Conservation (phyloP, 2,329 filamentous ascomycete species). For the Aspergillus transmontanensis region DNA sequence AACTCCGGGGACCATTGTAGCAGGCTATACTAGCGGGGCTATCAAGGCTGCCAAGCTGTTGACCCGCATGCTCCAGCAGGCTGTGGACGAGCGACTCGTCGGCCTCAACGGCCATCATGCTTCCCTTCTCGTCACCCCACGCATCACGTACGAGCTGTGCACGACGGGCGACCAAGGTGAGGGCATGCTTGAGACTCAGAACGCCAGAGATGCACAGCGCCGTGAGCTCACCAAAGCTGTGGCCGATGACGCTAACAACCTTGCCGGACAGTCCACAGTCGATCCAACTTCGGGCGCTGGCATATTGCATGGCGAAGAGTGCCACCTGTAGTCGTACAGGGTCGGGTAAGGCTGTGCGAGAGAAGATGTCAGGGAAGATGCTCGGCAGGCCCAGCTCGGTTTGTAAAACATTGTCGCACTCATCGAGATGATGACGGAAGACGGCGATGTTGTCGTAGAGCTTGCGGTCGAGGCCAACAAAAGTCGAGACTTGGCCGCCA, state of each 20-base stretch:
- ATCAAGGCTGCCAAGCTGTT: too few species aligned
- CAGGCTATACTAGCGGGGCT: constrained; percentile 47
- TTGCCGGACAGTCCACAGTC: constrained; percentile 33
- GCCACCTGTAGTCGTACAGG: constrained; percentile 38
- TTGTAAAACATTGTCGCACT: constrained; percentile 3
- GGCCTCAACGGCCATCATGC: too few species aligned
- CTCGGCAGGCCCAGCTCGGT: too few species aligned
- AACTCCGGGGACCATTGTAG: constrained; percentile 48
- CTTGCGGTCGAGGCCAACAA: constrained; percentile 28
- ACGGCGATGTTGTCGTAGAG: constrained; percentile 32
- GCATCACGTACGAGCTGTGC: constrained; percentile 31
- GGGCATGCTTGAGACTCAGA: constrained; percentile 31
- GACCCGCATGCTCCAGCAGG: too few species aligned
- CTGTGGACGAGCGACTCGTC: too few species aligned
- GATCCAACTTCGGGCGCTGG: constrained; percentile 42
- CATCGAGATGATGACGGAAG: constrained; percentile 38
- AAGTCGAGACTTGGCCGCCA: constrained; percentile 41
- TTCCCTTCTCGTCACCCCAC: constrained; percentile 24
- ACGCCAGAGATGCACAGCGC: constrained; percentile 37
- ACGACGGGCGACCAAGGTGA: constrained; percentile 31
- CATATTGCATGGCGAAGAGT: constrained; percentile 43
- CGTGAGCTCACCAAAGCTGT: constrained; percentile 43
- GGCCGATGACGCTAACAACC: constrained; percentile 37
- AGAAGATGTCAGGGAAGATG: too few species aligned
- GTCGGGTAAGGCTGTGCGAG: too few species aligned